These are phyloP conservation scores for Leishmania tropica DNA, from an alignment of 208 protist genomes.

Conservation along the genomic window DNA sequence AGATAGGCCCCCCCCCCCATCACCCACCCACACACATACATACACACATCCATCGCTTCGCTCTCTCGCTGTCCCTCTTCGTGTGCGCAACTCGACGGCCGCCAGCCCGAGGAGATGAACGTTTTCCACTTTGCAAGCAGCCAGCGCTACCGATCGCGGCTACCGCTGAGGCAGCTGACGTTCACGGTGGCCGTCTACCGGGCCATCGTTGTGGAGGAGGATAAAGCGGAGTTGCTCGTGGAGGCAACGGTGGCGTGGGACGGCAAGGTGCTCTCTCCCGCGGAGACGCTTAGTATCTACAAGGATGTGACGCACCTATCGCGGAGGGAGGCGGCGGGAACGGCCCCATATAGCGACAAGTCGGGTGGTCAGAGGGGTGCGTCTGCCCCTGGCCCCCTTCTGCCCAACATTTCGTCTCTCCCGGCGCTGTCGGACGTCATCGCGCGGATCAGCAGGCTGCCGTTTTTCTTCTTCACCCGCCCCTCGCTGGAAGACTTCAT, in stretches of 20 bases:
- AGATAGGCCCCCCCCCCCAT: background rate
- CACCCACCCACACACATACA: background rate
- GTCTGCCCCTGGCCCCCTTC: background rate
- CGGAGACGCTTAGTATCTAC: slow-evolving; percentile 47
- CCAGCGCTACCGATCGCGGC: slow-evolving; percentile 53
- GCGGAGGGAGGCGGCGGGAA: background rate
- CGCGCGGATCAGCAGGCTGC: slow-evolving; percentile 24
- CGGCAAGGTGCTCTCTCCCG: slow-evolving; percentile 66
- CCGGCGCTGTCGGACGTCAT: slow-evolving; percentile 20
- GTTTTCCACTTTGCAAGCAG: slow-evolving; percentile 57
- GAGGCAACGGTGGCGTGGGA: slow-evolving; percentile 57
- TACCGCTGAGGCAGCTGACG: slow-evolving; percentile 53
- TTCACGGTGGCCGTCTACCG: slow-evolving; percentile 70
- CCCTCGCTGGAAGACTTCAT: slow-evolving; percentile 75
- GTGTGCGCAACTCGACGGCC: background rate
- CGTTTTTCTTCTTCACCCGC: slow-evolving; percentile 63
- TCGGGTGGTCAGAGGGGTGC: background rate
- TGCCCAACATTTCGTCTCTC: slow-evolving; percentile 14
- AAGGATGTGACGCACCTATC: slow-evolving; percentile 15
- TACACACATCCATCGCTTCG: background rate
- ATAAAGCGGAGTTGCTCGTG: slow-evolving; percentile 49
- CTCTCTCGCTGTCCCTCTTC: background rate
- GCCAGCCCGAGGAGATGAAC: slow-evolving; percentile 35
- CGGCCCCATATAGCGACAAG: background rate
- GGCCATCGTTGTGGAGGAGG: slow-evolving; percentile 69